phyloP scores from a whole-genome alignment of 441 rosid species.

The Jatropha podagrica region DNA sequence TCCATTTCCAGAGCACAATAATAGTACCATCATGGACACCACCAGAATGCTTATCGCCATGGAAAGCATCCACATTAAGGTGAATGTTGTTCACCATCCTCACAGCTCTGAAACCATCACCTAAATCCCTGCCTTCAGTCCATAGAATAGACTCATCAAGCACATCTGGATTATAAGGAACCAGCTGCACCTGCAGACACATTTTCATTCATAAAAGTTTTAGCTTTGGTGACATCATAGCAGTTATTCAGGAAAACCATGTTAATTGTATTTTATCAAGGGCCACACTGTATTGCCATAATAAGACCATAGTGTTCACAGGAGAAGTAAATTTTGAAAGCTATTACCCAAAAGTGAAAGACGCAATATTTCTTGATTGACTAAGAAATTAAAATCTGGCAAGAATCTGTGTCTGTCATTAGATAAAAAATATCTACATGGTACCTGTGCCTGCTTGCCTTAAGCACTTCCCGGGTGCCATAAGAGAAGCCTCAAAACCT shows the following conservation, averaged over 20 bases:
- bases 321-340: neutral
- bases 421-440: neutral
- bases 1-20: constrained; percentile 82
- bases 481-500: neutral
- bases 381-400: neutral
- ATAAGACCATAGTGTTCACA: neutral
- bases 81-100: constrained; percentile 73
- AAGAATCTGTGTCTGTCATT: neutral
- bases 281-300: neutral
- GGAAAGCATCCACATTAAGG: constrained; percentile 75
- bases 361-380: neutral
- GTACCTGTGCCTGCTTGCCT: neutral
- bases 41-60: constrained; percentile 66
- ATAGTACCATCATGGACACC: constrained; percentile 73
- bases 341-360: neutral
- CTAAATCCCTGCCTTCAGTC: constrained; percentile 68
- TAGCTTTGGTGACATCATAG: neutral
- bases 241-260: neutral
- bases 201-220: constrained; percentile 2
- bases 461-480: neutral
- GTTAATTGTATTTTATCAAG: neutral
- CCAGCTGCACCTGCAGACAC: constrained; percentile 63
- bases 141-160: constrained; percentile 72
- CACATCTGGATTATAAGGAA: constrained; percentile 52
- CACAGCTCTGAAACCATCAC: constrained; percentile 62